A percentile compares a stretch with the other conserved stretches of the same genome.
These are phyloP conservation scores for Neostapfia colusana DNA, from an alignment of 176 grass and related monocot species.

Conservation along the genomic window DNA sequence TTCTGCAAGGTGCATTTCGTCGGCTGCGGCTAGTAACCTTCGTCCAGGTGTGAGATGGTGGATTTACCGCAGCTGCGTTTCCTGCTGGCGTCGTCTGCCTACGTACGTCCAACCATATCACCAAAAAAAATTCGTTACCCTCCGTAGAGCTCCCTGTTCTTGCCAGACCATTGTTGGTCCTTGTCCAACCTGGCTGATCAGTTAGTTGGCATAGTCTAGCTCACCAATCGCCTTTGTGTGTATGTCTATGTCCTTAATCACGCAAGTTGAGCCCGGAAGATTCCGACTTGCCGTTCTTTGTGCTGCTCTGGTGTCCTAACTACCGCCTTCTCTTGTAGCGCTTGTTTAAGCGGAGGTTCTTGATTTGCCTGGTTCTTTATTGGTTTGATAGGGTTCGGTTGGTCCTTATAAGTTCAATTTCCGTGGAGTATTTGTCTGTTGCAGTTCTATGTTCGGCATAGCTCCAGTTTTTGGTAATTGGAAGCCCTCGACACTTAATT, in stretches of 20 bases:
- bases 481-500: neutral
- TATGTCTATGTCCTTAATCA: neutral
- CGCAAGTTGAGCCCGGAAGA: slow-evolving; percentile 20
- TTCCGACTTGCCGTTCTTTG: slow-evolving; percentile 18
- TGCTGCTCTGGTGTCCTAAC: slow-evolving; percentile 46
- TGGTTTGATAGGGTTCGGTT: slow-evolving; percentile 17
- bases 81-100: slow-evolving; percentile 20
- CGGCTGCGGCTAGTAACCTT: slow-evolving; percentile 5
- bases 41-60: slow-evolving; percentile 16
- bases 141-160: neutral
- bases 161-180: slow-evolving; percentile 27
- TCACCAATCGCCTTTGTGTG: slow-evolving; percentile 13
- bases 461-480: neutral
- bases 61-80: neutral
- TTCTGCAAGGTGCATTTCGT: slow-evolving; percentile 36
- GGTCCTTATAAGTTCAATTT: slow-evolving; percentile 10
- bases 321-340: slow-evolving; percentile 11
- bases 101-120: slow-evolving; percentile 6
- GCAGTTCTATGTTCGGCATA: neutral
- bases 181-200: neutral
- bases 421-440: neutral
- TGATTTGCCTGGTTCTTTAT: slow-evolving; percentile 14
- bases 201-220: slow-evolving; percentile 6
- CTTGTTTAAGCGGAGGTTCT: slow-evolving; percentile 21
- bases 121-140: neutral